phyloP scores from a whole-genome alignment of 257 asterid species.

The Parsonsia alboflavescens region DNA sequence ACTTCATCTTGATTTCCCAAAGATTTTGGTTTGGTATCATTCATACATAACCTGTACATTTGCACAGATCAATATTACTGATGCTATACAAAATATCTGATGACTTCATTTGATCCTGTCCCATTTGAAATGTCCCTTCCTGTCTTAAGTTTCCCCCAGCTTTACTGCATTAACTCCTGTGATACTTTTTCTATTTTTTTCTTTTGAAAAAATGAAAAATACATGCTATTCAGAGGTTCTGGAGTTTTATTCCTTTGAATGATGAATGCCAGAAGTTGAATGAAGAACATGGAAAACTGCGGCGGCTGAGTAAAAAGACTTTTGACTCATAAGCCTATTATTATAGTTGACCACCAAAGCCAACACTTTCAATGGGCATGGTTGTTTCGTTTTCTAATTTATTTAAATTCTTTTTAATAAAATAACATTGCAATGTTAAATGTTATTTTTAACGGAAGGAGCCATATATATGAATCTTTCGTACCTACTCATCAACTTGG shows the following conservation, averaged over 20 bases:
- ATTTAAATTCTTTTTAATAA: no score
- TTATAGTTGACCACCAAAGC: neutral
- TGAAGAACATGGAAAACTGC: neutral
- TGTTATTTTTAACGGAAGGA: no score
- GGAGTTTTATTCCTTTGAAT: neutral
- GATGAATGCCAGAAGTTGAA: neutral
- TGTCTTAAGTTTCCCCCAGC: neutral
- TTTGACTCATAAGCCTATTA: neutral
- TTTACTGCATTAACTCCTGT: neutral
- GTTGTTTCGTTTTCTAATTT: no score
- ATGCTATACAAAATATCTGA: neutral
- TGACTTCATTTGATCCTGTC: neutral
- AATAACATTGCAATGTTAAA: no score
- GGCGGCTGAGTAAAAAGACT: neutral
- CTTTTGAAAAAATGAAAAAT: neutral
- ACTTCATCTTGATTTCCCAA: neutral
- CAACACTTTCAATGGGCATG: neutral
- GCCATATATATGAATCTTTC: neutral
- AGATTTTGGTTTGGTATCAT: neutral
- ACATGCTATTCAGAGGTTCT: neutral
- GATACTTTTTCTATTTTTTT: no score
- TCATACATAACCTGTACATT: neutral
- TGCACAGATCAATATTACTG: neutral
- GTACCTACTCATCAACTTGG: no score
- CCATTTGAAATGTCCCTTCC: no score